phyloP scores from a whole-genome alignment of 129 eudicot species.

The Mikania micrantha region DNA sequence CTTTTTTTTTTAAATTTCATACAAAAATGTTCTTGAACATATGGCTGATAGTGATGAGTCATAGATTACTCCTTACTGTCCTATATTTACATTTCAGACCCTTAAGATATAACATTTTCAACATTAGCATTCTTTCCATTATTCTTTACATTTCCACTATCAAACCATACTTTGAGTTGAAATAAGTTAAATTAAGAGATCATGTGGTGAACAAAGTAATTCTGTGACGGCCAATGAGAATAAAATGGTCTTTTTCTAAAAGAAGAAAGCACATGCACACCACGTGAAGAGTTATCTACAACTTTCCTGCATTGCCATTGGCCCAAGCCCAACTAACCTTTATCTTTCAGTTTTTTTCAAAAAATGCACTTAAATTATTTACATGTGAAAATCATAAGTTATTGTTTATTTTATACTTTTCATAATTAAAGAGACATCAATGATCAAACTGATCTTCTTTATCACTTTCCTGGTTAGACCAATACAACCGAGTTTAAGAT shows the following conservation, averaged over 20 bases:
- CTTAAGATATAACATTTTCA: not conserved
- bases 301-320: constrained; percentile 21
- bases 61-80: too few relatives aligned
- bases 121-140: not conserved
- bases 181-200: not conserved
- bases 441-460: too few relatives aligned
- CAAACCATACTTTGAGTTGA: not conserved
- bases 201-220: not conserved
- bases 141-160: too few relatives aligned
- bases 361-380: too few relatives aligned
- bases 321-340: constrained; percentile 17
- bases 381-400: not conserved
- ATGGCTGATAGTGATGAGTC: too few relatives aligned
- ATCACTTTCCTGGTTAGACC: too few relatives aligned
- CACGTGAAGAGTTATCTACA: constrained; percentile 17
- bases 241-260: constrained; percentile 21
- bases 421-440: too few relatives aligned
- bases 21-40: too few relatives aligned
- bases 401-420: not conserved
- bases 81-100: too few relatives aligned
- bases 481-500: too few relatives aligned
- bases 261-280: constrained; percentile 23
- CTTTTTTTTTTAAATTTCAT: too few relatives aligned
- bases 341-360: not conserved
- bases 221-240: too few relatives aligned